A percentile compares a stretch with the other conserved stretches of the same genome.
Conservation (phyloP, 192 early-diverging fungal genomes). For the Backusella macrospora region DNA sequence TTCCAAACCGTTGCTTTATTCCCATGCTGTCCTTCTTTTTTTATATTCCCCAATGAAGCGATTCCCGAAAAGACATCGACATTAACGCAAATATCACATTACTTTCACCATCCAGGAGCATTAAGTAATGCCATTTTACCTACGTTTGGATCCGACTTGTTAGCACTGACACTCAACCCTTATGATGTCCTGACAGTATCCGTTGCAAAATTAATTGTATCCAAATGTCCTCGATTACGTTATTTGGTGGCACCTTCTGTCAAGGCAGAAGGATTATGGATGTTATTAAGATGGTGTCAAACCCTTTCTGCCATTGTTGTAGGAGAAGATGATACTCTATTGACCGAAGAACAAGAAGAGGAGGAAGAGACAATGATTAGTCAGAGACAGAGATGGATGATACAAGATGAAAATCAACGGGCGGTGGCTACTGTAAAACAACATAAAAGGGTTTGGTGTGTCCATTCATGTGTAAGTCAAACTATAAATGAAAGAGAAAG, state of each 20-base stretch:
- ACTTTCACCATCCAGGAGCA: slow-evolving; percentile 38
- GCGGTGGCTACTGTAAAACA: slow-evolving; percentile 26
- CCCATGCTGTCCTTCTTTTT: slow-evolving; percentile 29
- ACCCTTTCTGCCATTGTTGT: slow-evolving; percentile 31
- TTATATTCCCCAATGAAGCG: slow-evolving; percentile 24
- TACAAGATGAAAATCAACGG: slow-evolving; percentile 23
- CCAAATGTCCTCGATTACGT: slow-evolving; percentile 29
- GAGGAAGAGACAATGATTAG: slow-evolving; percentile 2
- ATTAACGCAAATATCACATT: slow-evolving; percentile 29
- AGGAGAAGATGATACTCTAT: slow-evolving; percentile 12
- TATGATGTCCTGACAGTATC: slow-evolving; percentile 31
- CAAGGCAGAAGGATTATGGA: slow-evolving; percentile 37
- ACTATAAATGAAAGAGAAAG: slow-evolving; percentile 11
- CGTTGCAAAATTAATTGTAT: slow-evolving; percentile 26
- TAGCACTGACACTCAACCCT: slow-evolving; percentile 29
- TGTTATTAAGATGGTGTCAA: slow-evolving; percentile 30
- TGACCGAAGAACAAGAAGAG: slow-evolving; percentile 14
- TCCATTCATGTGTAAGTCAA: slow-evolving; percentile 14
- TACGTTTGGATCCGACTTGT: slow-evolving; percentile 32
- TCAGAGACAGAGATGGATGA: slow-evolving; percentile 1
- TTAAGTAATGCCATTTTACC: slow-evolving; percentile 36
- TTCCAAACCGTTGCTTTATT: slow-evolving; percentile 3
- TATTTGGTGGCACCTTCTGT: slow-evolving; percentile 23
- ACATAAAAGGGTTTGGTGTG: slow-evolving; percentile 38
- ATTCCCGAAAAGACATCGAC: slow-evolving; percentile 18